Evolutionary conservation across 2,329 filamentous ascomycete species (phyloP).

Genomic region (Volutella citrinella): DNA sequence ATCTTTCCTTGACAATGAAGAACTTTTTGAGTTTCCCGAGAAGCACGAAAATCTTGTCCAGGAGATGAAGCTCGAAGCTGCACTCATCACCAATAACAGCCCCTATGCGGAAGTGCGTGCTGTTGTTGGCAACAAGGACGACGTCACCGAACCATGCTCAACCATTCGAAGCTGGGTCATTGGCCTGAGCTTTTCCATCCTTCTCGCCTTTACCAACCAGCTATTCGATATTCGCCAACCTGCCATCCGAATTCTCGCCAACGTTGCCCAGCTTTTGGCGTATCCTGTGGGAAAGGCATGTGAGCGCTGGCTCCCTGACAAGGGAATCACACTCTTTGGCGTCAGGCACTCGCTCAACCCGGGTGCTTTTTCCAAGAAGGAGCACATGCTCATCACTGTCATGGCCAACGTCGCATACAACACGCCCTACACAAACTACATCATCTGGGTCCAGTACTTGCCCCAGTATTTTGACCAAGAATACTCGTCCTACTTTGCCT

Average conservation of each 20-base stretch:
- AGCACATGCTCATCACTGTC: conserved; percentile 60
- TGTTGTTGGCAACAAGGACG: conserved; percentile 55
- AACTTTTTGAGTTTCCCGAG: conserved; percentile 42
- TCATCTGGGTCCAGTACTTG: conserved; percentile 52
- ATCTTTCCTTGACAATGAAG: conserved; percentile 41
- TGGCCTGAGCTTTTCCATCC: conserved; percentile 47
- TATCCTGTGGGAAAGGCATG: conserved; percentile 52
- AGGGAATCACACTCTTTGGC: conserved; percentile 45
- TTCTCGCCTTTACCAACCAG: conserved; percentile 53
- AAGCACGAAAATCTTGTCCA: conserved; percentile 46
- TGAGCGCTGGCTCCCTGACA: conserved; percentile 50
- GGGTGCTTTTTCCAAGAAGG: conserved; percentile 56
- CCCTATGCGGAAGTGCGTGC: conserved; percentile 57
- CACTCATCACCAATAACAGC: conserved; percentile 52
- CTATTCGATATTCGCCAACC: conserved; percentile 58
- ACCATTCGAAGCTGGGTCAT: conserved; percentile 55
- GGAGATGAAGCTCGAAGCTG: conserved; percentile 54
- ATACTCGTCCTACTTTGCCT: conserved; percentile 50
- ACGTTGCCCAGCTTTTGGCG: conserved; percentile 55
- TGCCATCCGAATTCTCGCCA: conserved; percentile 50
- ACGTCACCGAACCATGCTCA: conserved; percentile 45
- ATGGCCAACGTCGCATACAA: conserved; percentile 59
- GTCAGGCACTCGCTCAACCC: conserved; percentile 50
- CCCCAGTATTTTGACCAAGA: conserved; percentile 53
- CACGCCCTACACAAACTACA: conserved; percentile 52